Conservation (phyloP, 768 basidiomycete species). For the Hericium rajendrae region DNA sequence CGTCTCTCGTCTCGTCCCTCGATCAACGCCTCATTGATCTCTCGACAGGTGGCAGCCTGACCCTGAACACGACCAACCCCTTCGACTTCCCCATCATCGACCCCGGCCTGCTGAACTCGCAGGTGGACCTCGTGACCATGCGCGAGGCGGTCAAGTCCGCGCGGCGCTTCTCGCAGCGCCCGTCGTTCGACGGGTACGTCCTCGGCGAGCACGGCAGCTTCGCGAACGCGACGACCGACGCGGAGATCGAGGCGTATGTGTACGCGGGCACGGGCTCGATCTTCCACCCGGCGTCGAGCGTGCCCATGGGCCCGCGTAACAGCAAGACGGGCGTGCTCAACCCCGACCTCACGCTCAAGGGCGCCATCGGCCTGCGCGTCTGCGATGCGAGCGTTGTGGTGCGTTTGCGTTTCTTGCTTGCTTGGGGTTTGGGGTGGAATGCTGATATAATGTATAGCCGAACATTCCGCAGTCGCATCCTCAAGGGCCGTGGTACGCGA, state of each 20-base stretch:
- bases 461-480: constrained; percentile 7
- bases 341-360: constrained; percentile 12
- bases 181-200: constrained; percentile 23
- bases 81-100: constrained; percentile 41
- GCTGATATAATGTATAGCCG: not conserved
- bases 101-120: constrained; percentile 31
- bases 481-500: constrained; percentile 5
- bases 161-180: constrained; percentile 18
- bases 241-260: constrained; percentile 4
- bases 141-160: constrained; percentile 19
- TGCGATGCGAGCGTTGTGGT: constrained; percentile 12
- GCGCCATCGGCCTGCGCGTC: constrained; percentile 8
- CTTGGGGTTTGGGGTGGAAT: not conserved
- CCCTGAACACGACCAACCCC: constrained; percentile 32
- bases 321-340: constrained; percentile 5
- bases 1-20: not conserved
- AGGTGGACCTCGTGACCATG: constrained; percentile 25
- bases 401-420: constrained; percentile 2
- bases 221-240: constrained; percentile 10
- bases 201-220: constrained; percentile 8
- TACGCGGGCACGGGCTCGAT: not conserved
- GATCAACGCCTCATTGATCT: no score
- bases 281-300: constrained; percentile 2
- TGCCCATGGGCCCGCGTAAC: not conserved
- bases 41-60: constrained; percentile 26